Evolutionary conservation across 805 yeast genomes (phyloP).

Genomic region (Pichia californica): DNA sequence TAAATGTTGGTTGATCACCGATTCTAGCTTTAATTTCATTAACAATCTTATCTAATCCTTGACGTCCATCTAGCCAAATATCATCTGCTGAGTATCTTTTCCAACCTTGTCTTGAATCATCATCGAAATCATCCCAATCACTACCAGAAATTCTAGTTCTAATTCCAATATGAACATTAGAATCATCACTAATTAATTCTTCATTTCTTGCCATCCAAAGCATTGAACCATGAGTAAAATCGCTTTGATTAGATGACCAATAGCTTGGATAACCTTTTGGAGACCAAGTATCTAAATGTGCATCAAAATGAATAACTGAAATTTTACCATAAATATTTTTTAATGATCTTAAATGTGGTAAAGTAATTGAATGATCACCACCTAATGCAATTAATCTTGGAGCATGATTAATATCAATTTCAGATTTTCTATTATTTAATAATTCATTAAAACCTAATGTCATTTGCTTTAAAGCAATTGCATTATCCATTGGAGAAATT

Average conservation of each 20-base stretch:
- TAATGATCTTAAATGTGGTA: conserved; percentile 67
- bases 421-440: conserved; percentile 28
- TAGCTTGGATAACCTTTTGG: conserved; percentile 58
- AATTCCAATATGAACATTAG: conserved; percentile 70
- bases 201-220: conserved; percentile 75
- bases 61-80: conserved; percentile 58
- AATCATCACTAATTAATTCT: conserved; percentile 47
- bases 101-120: conserved; percentile 66
- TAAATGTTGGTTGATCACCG: conserved; percentile 58
- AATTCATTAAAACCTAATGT: conserved; percentile 50
- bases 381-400: conserved; percentile 71
- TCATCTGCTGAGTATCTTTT: conserved; percentile 66
- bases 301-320: conserved; percentile 76
- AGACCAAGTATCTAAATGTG: conserved; percentile 78
- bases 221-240: conserved; percentile 81
- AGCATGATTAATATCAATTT: conserved; percentile 28
- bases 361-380: conserved; percentile 74
- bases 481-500: conserved; percentile 53
- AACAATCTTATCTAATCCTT: conserved; percentile 42
- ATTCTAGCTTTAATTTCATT: conserved; percentile 46
- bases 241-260: conserved; percentile 33
- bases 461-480: conserved; percentile 48
- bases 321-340: conserved; percentile 56
- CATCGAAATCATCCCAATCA: conserved; percentile 53
- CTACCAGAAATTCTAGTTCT: conserved; percentile 66